These are phyloP conservation scores for Vitis vinifera DNA, from an alignment of 164 flowering plant species.

Conservation along the genomic window DNA sequence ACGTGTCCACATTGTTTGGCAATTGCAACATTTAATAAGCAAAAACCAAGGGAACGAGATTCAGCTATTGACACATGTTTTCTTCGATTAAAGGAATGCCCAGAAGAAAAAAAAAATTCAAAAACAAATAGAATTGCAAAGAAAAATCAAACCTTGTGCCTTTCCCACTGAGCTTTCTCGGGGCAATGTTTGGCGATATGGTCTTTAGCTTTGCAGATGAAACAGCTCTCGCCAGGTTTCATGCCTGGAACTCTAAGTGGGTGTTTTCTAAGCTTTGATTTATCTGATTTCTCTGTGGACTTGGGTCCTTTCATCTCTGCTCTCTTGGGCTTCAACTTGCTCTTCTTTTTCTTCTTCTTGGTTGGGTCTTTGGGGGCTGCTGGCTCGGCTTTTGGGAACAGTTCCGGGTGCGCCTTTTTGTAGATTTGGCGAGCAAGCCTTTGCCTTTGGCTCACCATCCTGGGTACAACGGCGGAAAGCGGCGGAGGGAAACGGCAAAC, in stretches of 20 bases:
- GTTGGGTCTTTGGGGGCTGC: constrained; percentile 53
- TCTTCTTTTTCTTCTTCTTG: constrained; percentile 47
- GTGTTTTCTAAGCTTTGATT: constrained; percentile 37
- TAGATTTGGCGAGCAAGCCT: constrained; percentile 31
- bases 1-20: not conserved
- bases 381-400: constrained; percentile 59
- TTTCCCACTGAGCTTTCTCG: constrained; percentile 76
- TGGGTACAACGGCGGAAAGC: not conserved
- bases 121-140: not conserved
- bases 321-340: constrained; percentile 40
- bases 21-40: not conserved
- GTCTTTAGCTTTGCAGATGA: constrained; percentile 68
- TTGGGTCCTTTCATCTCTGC: constrained; percentile 25
- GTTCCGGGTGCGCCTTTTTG: constrained; percentile 63
- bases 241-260: constrained; percentile 86
- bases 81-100: constrained; percentile 1
- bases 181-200: constrained; percentile 93
- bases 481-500: too few species aligned
- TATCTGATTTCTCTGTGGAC: constrained; percentile 20
- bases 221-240: constrained; percentile 93
- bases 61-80: not conserved
- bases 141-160: constrained; percentile 56
- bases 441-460: constrained; percentile 47
- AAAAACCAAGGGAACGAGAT: not conserved
- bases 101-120: not conserved